Base-by-base conservation (phyloP, 2,329 filamentous ascomycete genomes). In the Aspergillus sp. region DNA sequence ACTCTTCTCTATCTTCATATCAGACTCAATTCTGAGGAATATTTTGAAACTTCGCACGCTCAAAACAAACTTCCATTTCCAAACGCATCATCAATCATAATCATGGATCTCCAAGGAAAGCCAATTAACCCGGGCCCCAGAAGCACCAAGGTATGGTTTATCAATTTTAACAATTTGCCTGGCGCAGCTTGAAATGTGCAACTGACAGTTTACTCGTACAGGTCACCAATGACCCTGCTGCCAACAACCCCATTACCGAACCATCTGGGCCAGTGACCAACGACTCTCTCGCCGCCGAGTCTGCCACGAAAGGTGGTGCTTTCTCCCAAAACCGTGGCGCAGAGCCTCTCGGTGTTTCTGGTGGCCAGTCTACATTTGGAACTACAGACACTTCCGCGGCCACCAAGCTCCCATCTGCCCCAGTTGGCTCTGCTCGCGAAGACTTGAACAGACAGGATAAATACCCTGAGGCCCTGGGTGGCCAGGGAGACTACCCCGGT, bases 241-340 rank as follows among this genome's bases (percentile, higher is more conserved):
- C 70, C 37, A 59, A 56, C 32, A 65, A 78, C 36, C 76, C 79
- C 27, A 76, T 74, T 46, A 62, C 70, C 11, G 88, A 93, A 64
- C 70, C 75, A 10, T 71, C 83, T 5, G 88, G 88, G 41, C 57
- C 73, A 27, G 75, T 91, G 1, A 69, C 77, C 36, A 71, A 76
- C 10, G 86, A 85, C 66, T 91, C 86, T 6, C 81, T 94, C 5
- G 88, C 88, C 8, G 84, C 81, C 46, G 83, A 91, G 58, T 93
- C 87, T 0, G 67, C 81, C 46, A 69, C 73, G 37, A 53, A 70
- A 19, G 75, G 75, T 45, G 86, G 85, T 51, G 69, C 64, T 9
- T 88, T 87, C 56, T 69, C 76, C 33, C 63, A 75, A 44, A 86
- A 88, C 66, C 70, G 73, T 26, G 71, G 76, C 48, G 72, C 74